Evolutionary conservation across 2,329 filamentous ascomycete species (phyloP).

Genomic region (Ilyonectria mors-panacis): DNA sequence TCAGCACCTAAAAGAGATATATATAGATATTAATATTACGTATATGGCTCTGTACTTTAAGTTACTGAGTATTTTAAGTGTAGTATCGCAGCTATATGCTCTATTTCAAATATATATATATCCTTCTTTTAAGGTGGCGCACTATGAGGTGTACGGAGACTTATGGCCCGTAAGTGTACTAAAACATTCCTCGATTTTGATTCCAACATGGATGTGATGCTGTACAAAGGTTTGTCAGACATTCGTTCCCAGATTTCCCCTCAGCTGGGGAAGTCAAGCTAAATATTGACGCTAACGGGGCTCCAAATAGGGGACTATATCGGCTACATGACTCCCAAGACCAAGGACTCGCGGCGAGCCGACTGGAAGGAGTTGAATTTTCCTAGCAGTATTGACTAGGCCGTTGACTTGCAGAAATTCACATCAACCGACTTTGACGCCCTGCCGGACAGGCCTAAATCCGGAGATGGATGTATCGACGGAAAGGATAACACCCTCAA

Average conservation of each 20-base stretch:
- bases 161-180: no score
- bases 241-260: background rate
- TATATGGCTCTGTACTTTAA: no score
- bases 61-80: no score
- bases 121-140: no score
- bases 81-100: no score
- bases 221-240: constrained; percentile 4
- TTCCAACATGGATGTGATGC: background rate
- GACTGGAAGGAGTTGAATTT: constrained; percentile 18
- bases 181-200: background rate
- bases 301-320: constrained; percentile 8
- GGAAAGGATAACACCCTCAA: background rate
- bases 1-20: no score
- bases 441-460: background rate
- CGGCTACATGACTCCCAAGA: constrained; percentile 12
- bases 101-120: no score
- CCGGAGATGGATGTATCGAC: background rate
- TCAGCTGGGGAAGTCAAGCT: no score
- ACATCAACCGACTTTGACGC: constrained; percentile 1
- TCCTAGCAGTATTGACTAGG: constrained; percentile 24
- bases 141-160: no score
- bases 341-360: background rate
- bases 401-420: constrained; percentile 20
- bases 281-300: background rate
- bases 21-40: no score